Conservation (phyloP, 2,329 filamentous ascomycete species). For the Aspergillus ochraceus region DNA sequence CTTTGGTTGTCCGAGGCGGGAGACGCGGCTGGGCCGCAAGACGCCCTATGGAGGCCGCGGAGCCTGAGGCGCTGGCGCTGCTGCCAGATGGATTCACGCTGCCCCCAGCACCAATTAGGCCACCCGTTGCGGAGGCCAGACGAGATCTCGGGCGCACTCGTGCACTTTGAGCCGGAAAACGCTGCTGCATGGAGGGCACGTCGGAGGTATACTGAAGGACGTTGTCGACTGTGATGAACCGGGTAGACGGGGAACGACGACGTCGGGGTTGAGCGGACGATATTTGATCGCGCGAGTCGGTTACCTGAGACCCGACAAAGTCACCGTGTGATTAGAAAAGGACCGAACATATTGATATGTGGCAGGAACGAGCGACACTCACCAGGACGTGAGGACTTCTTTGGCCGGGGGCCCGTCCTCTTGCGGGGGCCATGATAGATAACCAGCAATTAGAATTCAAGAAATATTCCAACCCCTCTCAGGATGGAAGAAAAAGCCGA, state of each 20-base stretch:
- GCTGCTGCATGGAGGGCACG: conserved; percentile 89
- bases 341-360: neutral
- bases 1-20: conserved; percentile 85
- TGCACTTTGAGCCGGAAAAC: conserved; percentile 57
- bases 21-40: conserved; percentile 59
- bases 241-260: conserved; percentile 53
- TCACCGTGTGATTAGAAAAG: neutral
- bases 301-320: conserved; percentile 33
- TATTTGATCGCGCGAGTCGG: conserved; percentile 45
- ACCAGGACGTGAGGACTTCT: conserved; percentile 49
- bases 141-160: conserved; percentile 32
- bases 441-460: neutral
- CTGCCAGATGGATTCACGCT: conserved; percentile 43
- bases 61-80: conserved; percentile 42
- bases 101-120: conserved; percentile 30
- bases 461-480: neutral
- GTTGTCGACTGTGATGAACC: conserved; percentile 86
- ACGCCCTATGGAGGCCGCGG: conserved; percentile 58
- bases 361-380: conserved; percentile 13
- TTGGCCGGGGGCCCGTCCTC: conserved; percentile 36
- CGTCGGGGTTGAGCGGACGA: conserved; percentile 25
- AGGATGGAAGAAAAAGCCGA: neutral
- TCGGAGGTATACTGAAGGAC: conserved; percentile 92
- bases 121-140: conserved; percentile 32
- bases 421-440: conserved; percentile 29